A percentile compares a stretch with the other conserved stretches of the same genome.
Conservation (phyloP, 257 asterid species). For the Marsdenia floribunda region DNA sequence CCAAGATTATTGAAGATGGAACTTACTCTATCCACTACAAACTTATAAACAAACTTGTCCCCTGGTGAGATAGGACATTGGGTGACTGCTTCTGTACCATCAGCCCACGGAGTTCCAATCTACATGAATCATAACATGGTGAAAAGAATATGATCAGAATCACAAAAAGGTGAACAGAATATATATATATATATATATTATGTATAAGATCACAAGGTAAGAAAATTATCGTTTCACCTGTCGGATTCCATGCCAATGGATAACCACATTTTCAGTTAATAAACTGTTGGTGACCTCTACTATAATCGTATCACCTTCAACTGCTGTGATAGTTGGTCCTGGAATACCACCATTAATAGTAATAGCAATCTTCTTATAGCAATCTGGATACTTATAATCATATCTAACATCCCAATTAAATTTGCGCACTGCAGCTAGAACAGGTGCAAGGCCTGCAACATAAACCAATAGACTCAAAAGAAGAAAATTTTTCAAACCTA, state of each 20-base stretch:
- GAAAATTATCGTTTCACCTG: conserved; percentile 38
- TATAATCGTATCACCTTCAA: conserved; percentile 64
- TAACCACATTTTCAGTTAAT: conserved; percentile 68
- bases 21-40: conserved; percentile 64
- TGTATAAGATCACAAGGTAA: no score
- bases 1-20: background rate
- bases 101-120: conserved; percentile 86
- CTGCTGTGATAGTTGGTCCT: conserved; percentile 71
- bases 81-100: conserved; percentile 74
- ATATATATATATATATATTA: no score
- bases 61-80: conserved; percentile 73
- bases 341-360: conserved; percentile 74
- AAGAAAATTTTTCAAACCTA: background rate
- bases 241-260: conserved; percentile 97
- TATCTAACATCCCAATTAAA: conserved; percentile 71
- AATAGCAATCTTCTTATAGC: conserved; percentile 55
- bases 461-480: background rate
- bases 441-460: background rate
- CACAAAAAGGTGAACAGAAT: no score
- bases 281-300: conserved; percentile 68
- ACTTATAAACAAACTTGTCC: conserved; percentile 54
- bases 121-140: conserved; percentile 12
- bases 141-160: no score
- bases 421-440: background rate
- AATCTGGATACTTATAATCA: conserved; percentile 72